Base-by-base conservation (phyloP, 768 basidiomycete species). In the Leccinum subgranulosum region DNA sequence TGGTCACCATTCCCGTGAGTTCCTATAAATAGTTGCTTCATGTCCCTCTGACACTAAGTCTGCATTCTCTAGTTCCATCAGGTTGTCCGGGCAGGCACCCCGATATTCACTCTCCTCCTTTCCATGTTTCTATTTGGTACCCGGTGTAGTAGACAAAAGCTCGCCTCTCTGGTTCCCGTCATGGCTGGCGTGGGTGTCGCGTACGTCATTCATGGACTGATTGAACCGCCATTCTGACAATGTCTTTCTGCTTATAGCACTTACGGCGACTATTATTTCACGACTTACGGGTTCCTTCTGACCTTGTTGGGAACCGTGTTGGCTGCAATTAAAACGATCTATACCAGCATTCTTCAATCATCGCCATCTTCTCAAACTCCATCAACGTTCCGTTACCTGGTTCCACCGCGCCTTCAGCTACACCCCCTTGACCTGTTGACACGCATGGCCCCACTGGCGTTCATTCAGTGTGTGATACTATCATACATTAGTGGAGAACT, bases 241-340 rank as follows among this genome's bases (percentile, higher is more conserved):
- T 10, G 19, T 12, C 36, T 27, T 28, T 31, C 29, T n/a, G n/a
- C 6, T 14, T 9, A 31, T 64, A 94, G 92, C 12, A 97, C 94
- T 6, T 96, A 93, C 56, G 97, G 95, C 54, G 95, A 98, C 68
- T 98, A 97, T 74, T 89, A 92, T 66, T 97, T 89, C 73, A 97
- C 94, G 1, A 71, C 78, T 2, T 84, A 84, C 71, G 97, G 97
- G 5, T 83, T 98, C 57, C 63, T 91, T 67, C 80, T 99, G 21
- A 98, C 97, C 0, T 80, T 99, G 14, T 74, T 94, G 17, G 97
- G 97, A 46, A 94, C 96, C 0, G 70, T 96, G 53, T 83, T 99
- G 36, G 97, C 97, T 6, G 89, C 97, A 8, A 75, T 97, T 54
- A 98, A 98, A 73, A 97, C 96, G 0, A 88, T 98, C 47, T 84